A percentile compares a stretch with the other conserved stretches of the same genome.
Evolutionary conservation across 352 stramenopile species (phyloP).

Genomic region (Albugo laibachii): DNA sequence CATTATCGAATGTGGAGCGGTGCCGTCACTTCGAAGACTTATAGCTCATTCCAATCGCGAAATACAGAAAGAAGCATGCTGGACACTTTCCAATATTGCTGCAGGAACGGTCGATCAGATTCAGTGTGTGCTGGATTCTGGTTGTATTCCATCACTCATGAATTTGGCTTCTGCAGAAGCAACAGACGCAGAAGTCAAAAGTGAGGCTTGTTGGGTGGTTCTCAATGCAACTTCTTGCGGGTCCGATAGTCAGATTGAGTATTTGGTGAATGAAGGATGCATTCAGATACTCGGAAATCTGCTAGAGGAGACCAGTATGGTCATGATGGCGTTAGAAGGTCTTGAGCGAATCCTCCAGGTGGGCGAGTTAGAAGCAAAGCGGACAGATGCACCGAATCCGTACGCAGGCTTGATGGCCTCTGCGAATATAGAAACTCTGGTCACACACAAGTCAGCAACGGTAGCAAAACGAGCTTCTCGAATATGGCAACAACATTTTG

Average conservation of each 20-base stretch:
- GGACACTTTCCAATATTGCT: constrained; percentile 95
- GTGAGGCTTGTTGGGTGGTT: constrained; percentile 96
- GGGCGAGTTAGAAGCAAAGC: constrained; percentile 75
- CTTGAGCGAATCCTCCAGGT: constrained; percentile 94
- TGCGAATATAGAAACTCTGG: constrained; percentile 83
- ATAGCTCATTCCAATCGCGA: constrained; percentile 92
- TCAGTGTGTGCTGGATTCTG: constrained; percentile 93
- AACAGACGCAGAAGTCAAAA: constrained; percentile 92
- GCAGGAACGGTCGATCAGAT: constrained; percentile 95
- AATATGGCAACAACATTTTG: constrained; percentile 97
- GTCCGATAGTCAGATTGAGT: constrained; percentile 88
- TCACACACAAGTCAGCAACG: constrained; percentile 86
- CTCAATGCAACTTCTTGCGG: constrained; percentile 96
- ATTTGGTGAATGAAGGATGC: constrained; percentile 72
- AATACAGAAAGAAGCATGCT: constrained; percentile 96
- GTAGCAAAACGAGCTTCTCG: constrained; percentile 89
- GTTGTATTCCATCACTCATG: constrained; percentile 89
- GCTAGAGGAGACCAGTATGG: constrained; percentile 92
- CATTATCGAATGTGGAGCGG: constrained; percentile 92
- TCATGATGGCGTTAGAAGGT: constrained; percentile 97
- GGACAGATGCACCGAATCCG: constrained; percentile 67
- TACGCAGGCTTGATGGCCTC: constrained; percentile 80
- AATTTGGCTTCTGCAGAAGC: constrained; percentile 80
- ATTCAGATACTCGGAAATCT: constrained; percentile 82
- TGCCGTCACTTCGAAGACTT: constrained; percentile 84